Percentiles rank a stretch among this genome's conserved stretches.
Conservation (phyloP, 2,329 filamentous ascomycete species). For the Bipolaris cookei region DNA sequence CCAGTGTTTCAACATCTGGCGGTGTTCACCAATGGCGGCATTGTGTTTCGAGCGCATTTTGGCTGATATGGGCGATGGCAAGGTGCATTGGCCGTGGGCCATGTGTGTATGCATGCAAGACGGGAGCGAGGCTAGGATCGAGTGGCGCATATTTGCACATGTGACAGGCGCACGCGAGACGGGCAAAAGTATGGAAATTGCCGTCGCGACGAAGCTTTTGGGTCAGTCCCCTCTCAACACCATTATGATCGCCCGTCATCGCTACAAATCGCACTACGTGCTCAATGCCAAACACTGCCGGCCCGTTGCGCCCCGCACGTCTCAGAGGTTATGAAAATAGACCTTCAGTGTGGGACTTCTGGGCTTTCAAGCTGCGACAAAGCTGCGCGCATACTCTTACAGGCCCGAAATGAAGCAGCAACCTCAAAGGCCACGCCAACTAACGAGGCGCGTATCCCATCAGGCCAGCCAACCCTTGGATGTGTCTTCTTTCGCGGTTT, state of each 20-base stretch:
- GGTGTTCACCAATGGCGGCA: neutral
- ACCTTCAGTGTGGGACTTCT: conserved; percentile 1
- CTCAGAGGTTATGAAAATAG: conserved; percentile 5
- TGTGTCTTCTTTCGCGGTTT: conserved; percentile 25
- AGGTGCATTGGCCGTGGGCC: conserved; percentile 8
- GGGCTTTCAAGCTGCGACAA: conserved; percentile 7
- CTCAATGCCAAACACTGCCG: conserved; percentile 1
- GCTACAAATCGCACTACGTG: neutral
- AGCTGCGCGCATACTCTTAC: conserved; percentile 14
- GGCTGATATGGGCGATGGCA: neutral
- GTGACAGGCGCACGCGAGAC: conserved; percentile 11
- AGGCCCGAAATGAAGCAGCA: conserved; percentile 12
- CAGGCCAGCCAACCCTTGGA: conserved; percentile 13
- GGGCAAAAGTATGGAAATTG: neutral
- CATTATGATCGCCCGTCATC: neutral
- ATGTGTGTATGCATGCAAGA: neutral
- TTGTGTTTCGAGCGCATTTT: neutral
- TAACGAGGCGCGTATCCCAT: conserved; percentile 11
- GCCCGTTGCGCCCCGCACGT: conserved; percentile 4
- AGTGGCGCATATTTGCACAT: conserved; percentile 6
- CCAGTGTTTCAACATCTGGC: conserved; percentile 1
- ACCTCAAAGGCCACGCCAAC: conserved; percentile 5
- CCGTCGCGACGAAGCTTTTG: no score
- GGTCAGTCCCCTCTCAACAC: neutral
- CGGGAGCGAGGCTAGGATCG: conserved; percentile 8